Conservation (phyloP, 2,329 filamentous ascomycete species). For the Neofusicoccum sp. region DNA sequence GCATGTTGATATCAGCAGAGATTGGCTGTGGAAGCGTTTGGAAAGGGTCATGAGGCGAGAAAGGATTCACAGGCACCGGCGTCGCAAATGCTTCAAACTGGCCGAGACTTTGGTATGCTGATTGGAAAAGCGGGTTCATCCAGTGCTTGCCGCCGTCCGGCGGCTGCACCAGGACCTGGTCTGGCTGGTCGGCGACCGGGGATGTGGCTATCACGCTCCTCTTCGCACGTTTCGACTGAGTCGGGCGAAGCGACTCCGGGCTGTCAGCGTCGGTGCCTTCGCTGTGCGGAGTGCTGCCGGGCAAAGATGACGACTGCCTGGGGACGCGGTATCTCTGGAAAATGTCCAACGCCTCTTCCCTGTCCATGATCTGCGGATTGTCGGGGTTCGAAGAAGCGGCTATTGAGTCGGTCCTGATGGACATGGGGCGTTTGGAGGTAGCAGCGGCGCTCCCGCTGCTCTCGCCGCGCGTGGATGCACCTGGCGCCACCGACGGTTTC, state of each 20-base stretch:
- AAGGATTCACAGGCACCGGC: constrained; percentile 5
- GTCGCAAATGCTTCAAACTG: neutral
- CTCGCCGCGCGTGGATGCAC: neutral
- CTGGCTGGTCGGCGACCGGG: neutral
- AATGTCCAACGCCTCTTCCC: constrained; percentile 11
- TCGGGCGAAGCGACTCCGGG: constrained; percentile 10
- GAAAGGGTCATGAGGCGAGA: constrained; percentile 35
- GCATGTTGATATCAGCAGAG: constrained; percentile 34
- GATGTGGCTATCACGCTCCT: neutral
- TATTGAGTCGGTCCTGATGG: neutral
- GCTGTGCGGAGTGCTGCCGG: constrained; percentile 10
- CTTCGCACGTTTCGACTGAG: neutral
- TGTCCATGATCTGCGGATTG: constrained; percentile 9
- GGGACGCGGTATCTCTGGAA: constrained; percentile 13
- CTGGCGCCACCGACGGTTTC: neutral
- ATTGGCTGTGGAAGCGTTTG: constrained; percentile 36
- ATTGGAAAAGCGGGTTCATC: constrained; percentile 9
- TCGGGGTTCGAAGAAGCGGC: constrained; percentile 1
- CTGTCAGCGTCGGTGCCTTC: constrained; percentile 12
- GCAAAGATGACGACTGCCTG: neutral
- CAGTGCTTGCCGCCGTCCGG: neutral
- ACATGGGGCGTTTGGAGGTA: neutral
- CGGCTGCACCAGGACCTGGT: constrained; percentile 6
- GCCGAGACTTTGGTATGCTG: constrained; percentile 2
- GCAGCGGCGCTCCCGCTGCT: constrained; percentile 1